Base-by-base conservation (phyloP, 306 rosid genomes). In the Malus fusca region DNA sequence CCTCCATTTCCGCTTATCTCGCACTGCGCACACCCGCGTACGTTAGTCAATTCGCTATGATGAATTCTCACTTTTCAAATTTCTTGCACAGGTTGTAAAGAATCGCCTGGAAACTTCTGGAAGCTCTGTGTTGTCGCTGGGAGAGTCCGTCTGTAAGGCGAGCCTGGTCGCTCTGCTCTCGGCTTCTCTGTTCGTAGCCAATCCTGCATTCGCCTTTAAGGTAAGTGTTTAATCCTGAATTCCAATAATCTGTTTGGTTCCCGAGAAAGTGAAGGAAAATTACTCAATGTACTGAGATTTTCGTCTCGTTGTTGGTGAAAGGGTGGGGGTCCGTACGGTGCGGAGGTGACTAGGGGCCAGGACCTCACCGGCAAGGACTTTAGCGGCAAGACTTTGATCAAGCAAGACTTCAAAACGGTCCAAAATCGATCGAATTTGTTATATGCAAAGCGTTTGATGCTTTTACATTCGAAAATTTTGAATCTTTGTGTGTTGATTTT, bases 351-450 rank as follows among this genome's bases (percentile, higher is more conserved):
- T 21, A 83, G 99, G 60, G 99, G 99, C 11, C 97, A 95, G 86
- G 98, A 94, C 87, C 96, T 94, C 56, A 61, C 79, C 33, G 97
- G 97, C 26, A 90, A 81, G 87, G 97, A 90, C 83, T 94, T 94
- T 53, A 92, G 98, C 77, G 97, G 97, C 82, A 88, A 84, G 88
- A 86, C 92, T 33, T 82, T 95, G 77, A 88, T 90, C 87, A 88
- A 88, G 80, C 98, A 95, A 89, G 97, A 95, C 80, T 95, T 95
- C 85, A 95, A 95, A 88, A 95, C 97, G 92, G 97, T 94, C 31
- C 75, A 46, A 43, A 43, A 11, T 64, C 81, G 31, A 25, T 66
- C 35, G 0, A 55, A 25, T 37, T 17, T 66, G 8, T 37, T 40
- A 4, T 59, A 3, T 42, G 8, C 9, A 8, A 35, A 19, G 12